Base-by-base conservation (phyloP, 768 basidiomycete genomes). In the Phylloporus sp. region DNA sequence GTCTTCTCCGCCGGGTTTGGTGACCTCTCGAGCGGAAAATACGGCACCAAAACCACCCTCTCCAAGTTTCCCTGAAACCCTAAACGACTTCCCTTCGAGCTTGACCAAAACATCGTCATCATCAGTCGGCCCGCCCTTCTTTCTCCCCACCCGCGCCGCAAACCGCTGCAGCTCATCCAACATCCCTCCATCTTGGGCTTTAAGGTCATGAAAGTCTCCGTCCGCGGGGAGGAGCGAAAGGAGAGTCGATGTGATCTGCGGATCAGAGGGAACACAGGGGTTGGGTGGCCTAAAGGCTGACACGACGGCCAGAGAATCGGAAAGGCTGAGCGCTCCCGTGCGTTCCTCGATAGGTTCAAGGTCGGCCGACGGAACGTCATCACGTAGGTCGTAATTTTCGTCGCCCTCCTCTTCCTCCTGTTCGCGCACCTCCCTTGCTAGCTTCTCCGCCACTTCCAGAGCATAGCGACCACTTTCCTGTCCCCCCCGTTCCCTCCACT, bases 41-140 rank as follows among this genome's bases (percentile, higher is more conserved):
- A 99, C 96, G 4, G 86, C 79, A 3, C 95, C 96, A 57, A 95
- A 99, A 0, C 94, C 91, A 6, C 96, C 96, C 69, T 99, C 96
- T 15, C 96, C 96, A 20, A 99, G 75, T 65, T 98, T 99, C 51
- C 86, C 86, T 4, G 75, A 69, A 5, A 97, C 80, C 43, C 77
- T 77, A 59, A 87, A 91, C 42, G 71, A 71, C 48, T 76, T 78
- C 4, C 75, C 83, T 36, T 74, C 74, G n/a, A 97, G 69, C 15
- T 68, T 69, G 33, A 98, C 62, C 18, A 77, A 57, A 62, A 86
- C 75, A 20, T 60, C 64, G 29, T 69, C 67, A 4, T 73, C 63
- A 22, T 63, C 63, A 10, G 52, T 50, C 38, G 70, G 67, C 27
- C 70, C 53, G 5, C 59, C 65, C 73, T 58, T 66, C 37, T 63